These are phyloP conservation scores for Chlamydomonas schloesseri DNA, from an alignment of 139 green algal species.

Conservation along the genomic window DNA sequence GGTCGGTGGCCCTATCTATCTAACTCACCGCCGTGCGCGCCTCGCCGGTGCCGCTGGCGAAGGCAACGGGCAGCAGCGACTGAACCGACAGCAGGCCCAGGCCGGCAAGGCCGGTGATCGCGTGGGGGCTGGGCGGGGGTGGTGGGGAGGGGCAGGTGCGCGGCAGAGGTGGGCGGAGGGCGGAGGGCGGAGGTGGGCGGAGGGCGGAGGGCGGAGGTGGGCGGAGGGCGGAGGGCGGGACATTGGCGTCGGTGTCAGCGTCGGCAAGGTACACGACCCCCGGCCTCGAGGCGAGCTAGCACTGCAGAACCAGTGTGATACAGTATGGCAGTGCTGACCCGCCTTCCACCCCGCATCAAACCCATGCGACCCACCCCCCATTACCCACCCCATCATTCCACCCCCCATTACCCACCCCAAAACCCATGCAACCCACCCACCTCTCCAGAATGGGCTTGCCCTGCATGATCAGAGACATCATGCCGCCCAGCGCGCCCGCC, in stretches of 20 bases:
- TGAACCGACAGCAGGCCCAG: slow-evolving; percentile 80
- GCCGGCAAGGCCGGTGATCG: slow-evolving; percentile 71
- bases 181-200: neutral
- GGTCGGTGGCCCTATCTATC: no score
- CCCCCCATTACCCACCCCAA: neutral
- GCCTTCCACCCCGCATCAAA: no score
- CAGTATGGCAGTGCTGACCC: no score
- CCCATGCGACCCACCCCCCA: neutral
- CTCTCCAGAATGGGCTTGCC: slow-evolving; percentile 75
- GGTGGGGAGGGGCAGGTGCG: neutral
- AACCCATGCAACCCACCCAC: no score
- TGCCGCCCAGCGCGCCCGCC: slow-evolving; percentile 80
- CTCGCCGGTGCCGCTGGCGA: slow-evolving; percentile 60
- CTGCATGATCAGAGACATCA: slow-evolving; percentile 85
- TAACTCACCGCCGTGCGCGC: slow-evolving; percentile 57
- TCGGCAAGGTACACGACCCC: no score
- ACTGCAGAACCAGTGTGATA: no score
- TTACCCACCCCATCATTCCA: neutral
- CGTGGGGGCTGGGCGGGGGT: slow-evolving; percentile 68
- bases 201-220: no score
- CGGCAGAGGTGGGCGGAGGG: neutral
- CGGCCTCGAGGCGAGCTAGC: no score
- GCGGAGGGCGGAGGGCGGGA: no score
- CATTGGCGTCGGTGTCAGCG: no score
- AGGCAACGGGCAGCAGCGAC: slow-evolving; percentile 79